Evolutionary conservation across 441 rosid species (phyloP).

Genomic region (Populus hybrid): DNA sequence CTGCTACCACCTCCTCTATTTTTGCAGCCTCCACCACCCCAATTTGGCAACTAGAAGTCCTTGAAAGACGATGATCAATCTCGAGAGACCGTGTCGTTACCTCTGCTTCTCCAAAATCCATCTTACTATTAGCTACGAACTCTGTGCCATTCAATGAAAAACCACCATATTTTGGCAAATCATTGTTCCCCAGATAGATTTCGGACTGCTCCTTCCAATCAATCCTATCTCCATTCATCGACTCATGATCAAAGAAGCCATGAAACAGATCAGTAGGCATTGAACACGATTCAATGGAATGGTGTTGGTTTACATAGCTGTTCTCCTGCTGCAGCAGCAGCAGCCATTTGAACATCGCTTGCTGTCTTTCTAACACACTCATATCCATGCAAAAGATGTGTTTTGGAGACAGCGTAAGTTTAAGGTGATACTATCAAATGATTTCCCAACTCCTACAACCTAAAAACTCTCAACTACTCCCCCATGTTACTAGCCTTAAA

Average conservation of each 20-base stretch:
- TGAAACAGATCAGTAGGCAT: conserved; percentile 26
- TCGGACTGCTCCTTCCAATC: conserved; percentile 25
- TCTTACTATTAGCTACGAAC: conserved; percentile 25
- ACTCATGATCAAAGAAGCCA: conserved; percentile 25
- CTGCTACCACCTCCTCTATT: conserved; percentile 18
- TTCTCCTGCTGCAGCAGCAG: conserved; percentile 26
- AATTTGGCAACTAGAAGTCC: conserved; percentile 36
- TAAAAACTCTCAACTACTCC: background rate
- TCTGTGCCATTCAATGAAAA: conserved; percentile 24
- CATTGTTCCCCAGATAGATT: conserved; percentile 27
- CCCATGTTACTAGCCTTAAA: background rate
- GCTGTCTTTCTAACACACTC: conserved; percentile 30
- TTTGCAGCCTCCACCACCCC: conserved; percentile 6
- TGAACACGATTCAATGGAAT: conserved; percentile 3
- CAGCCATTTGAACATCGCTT: conserved; percentile 31
- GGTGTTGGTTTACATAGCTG: conserved; percentile 4
- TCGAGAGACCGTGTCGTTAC: conserved; percentile 8
- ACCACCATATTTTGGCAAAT: conserved; percentile 24
- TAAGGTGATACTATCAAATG: background rate
- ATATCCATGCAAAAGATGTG: conserved; percentile 19
- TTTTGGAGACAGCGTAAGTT: background rate
- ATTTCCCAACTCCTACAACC: background rate
- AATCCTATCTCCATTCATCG: conserved; percentile 9
- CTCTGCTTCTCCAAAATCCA: conserved; percentile 9
- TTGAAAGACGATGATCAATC: conserved; percentile 34